Conservation (phyloP, 768 basidiomycete species). For the Pisolithus orientalis region DNA sequence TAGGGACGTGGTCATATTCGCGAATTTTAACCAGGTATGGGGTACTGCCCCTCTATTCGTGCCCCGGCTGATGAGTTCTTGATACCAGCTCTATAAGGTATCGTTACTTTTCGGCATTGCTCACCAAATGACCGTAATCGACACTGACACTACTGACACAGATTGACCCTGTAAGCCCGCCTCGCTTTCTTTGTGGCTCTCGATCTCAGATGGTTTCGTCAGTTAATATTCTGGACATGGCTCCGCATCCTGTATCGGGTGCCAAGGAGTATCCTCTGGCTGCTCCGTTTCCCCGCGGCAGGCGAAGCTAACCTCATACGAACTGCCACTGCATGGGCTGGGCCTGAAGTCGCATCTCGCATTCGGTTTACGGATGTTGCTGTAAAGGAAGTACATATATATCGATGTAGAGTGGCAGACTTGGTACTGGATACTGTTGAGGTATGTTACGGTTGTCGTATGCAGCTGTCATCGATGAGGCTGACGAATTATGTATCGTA, state of each 20-base stretch:
- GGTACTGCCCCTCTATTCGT: neutral
- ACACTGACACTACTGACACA: neutral
- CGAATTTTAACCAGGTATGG: conserved; percentile 48
- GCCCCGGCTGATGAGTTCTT: conserved; percentile 5
- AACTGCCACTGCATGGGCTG: conserved; percentile 39
- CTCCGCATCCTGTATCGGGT: conserved; percentile 38
- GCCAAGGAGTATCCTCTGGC: conserved; percentile 45
- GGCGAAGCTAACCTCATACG: conserved; percentile 41
- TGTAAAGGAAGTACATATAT: conserved; percentile 39
- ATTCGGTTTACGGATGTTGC: conserved; percentile 45
- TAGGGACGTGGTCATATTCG: conserved; percentile 42
- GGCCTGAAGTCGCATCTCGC: conserved; percentile 38
- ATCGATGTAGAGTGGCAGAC: conserved; percentile 41
- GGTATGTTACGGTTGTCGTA: conserved; percentile 20
- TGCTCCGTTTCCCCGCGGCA: conserved; percentile 43
- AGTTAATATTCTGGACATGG: conserved; percentile 44
- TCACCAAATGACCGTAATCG: neutral
- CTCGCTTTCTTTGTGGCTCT: neutral
- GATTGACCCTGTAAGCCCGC: conserved; percentile 31
- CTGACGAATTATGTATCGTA: neutral
- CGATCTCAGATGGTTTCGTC: neutral
- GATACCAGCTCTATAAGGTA: conserved; percentile 39
- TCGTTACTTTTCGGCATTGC: neutral
- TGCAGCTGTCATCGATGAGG: neutral
- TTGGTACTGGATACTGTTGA: conserved; percentile 48